Evolutionary conservation across 2,329 filamentous ascomycete genomes (phyloP).

Genomic region (Atkinsonella hypoxylon): DNA sequence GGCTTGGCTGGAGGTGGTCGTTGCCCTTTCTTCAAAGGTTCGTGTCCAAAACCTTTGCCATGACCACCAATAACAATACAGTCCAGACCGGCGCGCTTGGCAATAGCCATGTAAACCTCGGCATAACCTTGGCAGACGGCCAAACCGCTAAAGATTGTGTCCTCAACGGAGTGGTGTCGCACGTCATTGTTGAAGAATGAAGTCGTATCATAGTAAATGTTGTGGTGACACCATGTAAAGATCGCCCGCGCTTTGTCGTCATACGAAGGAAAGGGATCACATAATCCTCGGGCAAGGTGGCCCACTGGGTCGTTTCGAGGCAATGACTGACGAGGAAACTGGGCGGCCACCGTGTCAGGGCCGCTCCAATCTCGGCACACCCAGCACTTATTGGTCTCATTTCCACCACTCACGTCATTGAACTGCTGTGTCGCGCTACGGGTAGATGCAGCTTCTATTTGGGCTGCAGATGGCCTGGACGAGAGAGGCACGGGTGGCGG

Average conservation of each 20-base stretch:
- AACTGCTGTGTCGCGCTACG: constrained; percentile 17
- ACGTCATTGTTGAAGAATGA: constrained; percentile 67
- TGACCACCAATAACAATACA: constrained; percentile 64
- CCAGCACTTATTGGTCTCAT: constrained; percentile 44
- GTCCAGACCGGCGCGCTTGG: constrained; percentile 67
- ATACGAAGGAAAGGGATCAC: constrained; percentile 62
- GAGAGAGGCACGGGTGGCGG: constrained; percentile 41
- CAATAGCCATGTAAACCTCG: constrained; percentile 66
- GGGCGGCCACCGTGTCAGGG: constrained; percentile 66
- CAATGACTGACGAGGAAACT: constrained; percentile 60
- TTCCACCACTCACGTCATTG: background rate
- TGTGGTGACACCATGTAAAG: constrained; percentile 93
- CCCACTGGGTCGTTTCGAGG: constrained; percentile 53
- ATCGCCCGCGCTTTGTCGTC: constrained; percentile 90
- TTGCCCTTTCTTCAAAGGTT: constrained; percentile 48
- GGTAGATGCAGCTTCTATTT: constrained; percentile 33
- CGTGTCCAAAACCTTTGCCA: constrained; percentile 76
- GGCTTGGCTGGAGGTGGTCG: constrained; percentile 50
- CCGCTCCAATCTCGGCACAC: constrained; percentile 79
- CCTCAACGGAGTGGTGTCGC: constrained; percentile 53
- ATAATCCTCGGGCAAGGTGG: constrained; percentile 68
- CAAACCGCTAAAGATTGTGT: constrained; percentile 63
- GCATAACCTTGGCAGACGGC: constrained; percentile 93
- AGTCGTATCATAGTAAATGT: constrained; percentile 72
- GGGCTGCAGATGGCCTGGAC: constrained; percentile 38